Evolutionary conservation across 1,284 basidiomycete genomes (phyloP).

Genomic region (Ceratobasidium theobromae): DNA sequence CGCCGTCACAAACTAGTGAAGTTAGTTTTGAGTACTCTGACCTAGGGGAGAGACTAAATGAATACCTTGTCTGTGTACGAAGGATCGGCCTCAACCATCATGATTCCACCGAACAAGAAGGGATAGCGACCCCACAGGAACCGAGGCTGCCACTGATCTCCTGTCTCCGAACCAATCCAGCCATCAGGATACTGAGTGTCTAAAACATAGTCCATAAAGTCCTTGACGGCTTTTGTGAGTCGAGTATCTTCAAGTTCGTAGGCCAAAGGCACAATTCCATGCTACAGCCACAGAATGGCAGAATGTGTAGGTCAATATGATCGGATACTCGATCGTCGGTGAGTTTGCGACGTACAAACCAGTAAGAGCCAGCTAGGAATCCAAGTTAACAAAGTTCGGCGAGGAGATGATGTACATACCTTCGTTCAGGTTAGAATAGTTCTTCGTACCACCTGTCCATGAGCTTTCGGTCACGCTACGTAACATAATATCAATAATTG

Average conservation of each 20-base stretch:
- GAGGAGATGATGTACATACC: background rate
- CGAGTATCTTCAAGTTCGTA: slow-evolving; percentile 23
- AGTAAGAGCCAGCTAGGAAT: slow-evolving; percentile 22
- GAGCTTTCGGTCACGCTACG: slow-evolving; percentile 9
- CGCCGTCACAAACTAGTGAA: slow-evolving; percentile 18
- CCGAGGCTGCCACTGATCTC: slow-evolving; percentile 20
- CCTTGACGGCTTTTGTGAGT: slow-evolving; percentile 13
- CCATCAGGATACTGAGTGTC: slow-evolving; percentile 18
- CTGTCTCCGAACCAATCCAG: slow-evolving; percentile 19
- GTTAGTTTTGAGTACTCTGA: background rate
- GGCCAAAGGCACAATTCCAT: slow-evolving; percentile 24
- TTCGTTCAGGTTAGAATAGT: slow-evolving; percentile 28
- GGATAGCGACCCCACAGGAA: slow-evolving; percentile 24
- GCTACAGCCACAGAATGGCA: background rate
- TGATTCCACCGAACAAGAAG: slow-evolving; percentile 28
- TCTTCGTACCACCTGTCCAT: slow-evolving; percentile 20
- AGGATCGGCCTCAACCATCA: slow-evolving; percentile 21
- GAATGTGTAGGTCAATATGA: background rate
- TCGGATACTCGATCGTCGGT: too few species aligned
- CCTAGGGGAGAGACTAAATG: background rate
- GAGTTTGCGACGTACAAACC: slow-evolving; percentile 27
- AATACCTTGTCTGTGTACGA: slow-evolving; percentile 12
- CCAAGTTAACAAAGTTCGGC: background rate
- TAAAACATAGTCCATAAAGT: slow-evolving; percentile 11
- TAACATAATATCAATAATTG: background rate